Percentiles rank a stretch among this genome's conserved stretches.
These are phyloP conservation scores for Sporothrix luriei DNA, from an alignment of 2,329 filamentous ascomycete genomes.

Conservation along the genomic window DNA sequence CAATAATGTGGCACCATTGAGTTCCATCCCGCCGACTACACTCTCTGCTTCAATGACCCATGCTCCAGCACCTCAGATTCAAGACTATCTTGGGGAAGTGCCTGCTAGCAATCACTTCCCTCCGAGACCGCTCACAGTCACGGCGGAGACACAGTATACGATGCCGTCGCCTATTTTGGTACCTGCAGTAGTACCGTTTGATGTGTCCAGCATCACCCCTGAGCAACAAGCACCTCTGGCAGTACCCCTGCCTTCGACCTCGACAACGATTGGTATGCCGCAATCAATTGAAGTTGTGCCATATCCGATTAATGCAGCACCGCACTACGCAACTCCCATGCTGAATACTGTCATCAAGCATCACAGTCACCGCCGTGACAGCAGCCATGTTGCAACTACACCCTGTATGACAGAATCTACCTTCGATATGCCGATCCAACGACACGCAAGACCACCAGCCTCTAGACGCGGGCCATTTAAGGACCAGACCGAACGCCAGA, in stretches of 20 bases:
- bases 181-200: neutral
- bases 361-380: neutral
- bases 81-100: neutral
- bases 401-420: conserved; percentile 25
- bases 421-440: conserved; percentile 43
- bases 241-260: neutral
- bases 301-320: neutral
- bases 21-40: neutral
- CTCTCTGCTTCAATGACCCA: neutral
- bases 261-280: neutral
- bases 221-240: neutral
- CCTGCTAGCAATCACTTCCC: neutral
- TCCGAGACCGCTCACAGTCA: neutral
- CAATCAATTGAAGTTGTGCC: neutral
- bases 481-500: conserved; percentile 53
- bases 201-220: neutral
- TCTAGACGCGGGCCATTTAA: conserved; percentile 58
- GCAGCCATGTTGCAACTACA: neutral
- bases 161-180: neutral
- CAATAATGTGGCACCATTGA: neutral
- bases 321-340: neutral
- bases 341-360: neutral
- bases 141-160: neutral
- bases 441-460: conserved; percentile 42
- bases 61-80: neutral